phyloP scores from a whole-genome alignment of 1,284 basidiomycete genomes.

The Quambalaria eucalypti region DNA sequence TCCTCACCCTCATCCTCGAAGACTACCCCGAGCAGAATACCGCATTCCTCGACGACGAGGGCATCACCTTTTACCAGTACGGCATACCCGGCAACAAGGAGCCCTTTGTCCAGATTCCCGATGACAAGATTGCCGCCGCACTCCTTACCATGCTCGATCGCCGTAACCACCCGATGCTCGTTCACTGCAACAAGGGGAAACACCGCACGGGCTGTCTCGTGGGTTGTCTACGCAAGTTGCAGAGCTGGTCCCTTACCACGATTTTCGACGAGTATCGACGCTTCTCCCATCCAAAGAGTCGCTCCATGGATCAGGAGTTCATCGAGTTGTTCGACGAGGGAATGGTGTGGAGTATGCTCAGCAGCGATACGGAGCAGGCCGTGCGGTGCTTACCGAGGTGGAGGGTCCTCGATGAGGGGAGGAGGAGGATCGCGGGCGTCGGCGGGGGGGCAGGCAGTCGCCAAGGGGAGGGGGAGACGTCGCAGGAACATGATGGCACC shows the following conservation, averaged over 20 bases:
- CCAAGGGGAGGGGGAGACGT: not conserved
- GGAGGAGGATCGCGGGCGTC: not conserved
- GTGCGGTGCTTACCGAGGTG: slow-evolving; percentile 17
- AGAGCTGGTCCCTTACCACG: slow-evolving; percentile 53
- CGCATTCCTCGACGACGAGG: slow-evolving; percentile 49
- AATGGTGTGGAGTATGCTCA: slow-evolving; percentile 15
- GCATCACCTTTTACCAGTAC: slow-evolving; percentile 52
- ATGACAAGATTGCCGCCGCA: slow-evolving; percentile 53
- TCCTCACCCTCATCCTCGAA: slow-evolving; percentile 54
- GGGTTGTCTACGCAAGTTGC: slow-evolving; percentile 53
- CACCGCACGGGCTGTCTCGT: slow-evolving; percentile 56
- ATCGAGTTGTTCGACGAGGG: slow-evolving; percentile 50
- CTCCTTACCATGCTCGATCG: slow-evolving; percentile 53
- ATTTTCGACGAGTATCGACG: slow-evolving; percentile 56
- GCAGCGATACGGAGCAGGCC: not conserved
- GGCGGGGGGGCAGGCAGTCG: not conserved
- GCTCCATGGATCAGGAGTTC: slow-evolving; percentile 55
- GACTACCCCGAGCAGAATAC: slow-evolving; percentile 54
- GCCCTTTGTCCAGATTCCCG: slow-evolving; percentile 46
- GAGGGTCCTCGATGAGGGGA: slow-evolving; percentile 10
- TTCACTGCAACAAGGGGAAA: slow-evolving; percentile 58
- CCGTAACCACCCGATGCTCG: slow-evolving; percentile 54
- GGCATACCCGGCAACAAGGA: slow-evolving; percentile 56
- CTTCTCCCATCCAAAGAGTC: slow-evolving; percentile 52
- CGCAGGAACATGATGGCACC: not conserved